Evolutionary conservation across 306 rosid species (phyloP).

Genomic region (Gastrolobium villosum): DNA sequence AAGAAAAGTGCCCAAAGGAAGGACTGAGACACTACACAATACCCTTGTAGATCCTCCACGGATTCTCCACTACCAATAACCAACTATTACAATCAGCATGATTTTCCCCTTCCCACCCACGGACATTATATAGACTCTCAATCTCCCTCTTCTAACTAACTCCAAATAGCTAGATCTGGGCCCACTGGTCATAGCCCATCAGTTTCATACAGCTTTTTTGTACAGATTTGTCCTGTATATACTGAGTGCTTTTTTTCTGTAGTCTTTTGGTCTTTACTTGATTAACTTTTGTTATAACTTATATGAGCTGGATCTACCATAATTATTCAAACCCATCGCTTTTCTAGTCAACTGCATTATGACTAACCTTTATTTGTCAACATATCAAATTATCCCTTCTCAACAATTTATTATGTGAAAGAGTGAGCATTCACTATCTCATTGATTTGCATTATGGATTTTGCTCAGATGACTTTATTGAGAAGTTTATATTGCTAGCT

Average conservation of each 20-base stretch:
- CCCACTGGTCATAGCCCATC: too few relatives aligned
- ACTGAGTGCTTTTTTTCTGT: neutral
- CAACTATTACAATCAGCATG: too few relatives aligned
- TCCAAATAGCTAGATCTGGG: too few relatives aligned
- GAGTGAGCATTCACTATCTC: neutral
- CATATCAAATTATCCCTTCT: neutral
- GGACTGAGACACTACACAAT: too few relatives aligned
- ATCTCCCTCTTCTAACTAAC: too few relatives aligned
- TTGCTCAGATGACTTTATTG: neutral
- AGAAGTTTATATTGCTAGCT: slow-evolving; percentile 18
- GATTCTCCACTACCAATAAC: too few relatives aligned
- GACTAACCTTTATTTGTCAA: neutral
- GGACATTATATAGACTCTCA: too few relatives aligned
- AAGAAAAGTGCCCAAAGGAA: too few relatives aligned
- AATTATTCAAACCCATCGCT: neutral
- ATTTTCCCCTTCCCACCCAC: too few relatives aligned
- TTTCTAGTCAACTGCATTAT: neutral
- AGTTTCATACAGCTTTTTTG: too few relatives aligned
- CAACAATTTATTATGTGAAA: neutral
- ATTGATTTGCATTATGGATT: slow-evolving; percentile 18
- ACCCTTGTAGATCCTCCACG: too few relatives aligned
- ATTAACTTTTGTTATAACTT: neutral
- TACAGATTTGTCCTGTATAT: neutral
- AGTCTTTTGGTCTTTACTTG: neutral
- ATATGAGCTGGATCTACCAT: neutral